Evolutionary conservation across 1,139 yeast species (phyloP), one percentile per base, ranked within the genome.

Genomic region (Yamadazyma pseudoaaseri): DNA sequence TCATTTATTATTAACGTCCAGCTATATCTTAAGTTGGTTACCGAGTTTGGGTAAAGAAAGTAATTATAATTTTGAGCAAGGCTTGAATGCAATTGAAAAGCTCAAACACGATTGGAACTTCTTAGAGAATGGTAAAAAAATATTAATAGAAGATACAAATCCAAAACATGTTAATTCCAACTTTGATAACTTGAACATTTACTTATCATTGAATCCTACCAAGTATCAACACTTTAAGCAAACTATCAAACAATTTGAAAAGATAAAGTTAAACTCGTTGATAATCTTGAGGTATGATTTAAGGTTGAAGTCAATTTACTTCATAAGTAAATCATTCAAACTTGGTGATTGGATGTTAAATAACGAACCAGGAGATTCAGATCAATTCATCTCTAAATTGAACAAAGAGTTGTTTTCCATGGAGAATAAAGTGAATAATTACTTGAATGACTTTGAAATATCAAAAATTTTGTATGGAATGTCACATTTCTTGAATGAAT

Each of bases 251-350:
- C 64, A 60, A 1, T 72, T 85, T 42, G 69, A 68, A 36, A 44
- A 49, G 3, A 64, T 83, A 25, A 66, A 75, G 15, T 65, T 66
- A 28, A 63, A 65, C 18, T 62, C 83, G 4, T 60, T 83, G 33
- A 51, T 80, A 15, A 70, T 82, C 3, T 60, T 86, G 28, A 64
- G 95, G 34, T 79, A 80, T 43, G 92, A 84, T 50, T 55, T 81
- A 29, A 67, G 89, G 39, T 71, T 78, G 35, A 73, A 83, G 38
- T 73, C 79, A 2, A 70, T 84, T 12, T 79, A 76, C 52, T 76
- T 74, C 48, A 70, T 84, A 27, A 75, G 79, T 9, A 68, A 65
- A 35, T 70, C 76, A 11, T 65, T 62, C 43, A 52, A 50, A 35
- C 60, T 56, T 27, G 59, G 60, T 15, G 67, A 63, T 29, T 73